Evolutionary conservation across 129 eudicot species (phyloP), one percentile per base, ranked within the genome.

Genomic region (Oenanthe sinensis): DNA sequence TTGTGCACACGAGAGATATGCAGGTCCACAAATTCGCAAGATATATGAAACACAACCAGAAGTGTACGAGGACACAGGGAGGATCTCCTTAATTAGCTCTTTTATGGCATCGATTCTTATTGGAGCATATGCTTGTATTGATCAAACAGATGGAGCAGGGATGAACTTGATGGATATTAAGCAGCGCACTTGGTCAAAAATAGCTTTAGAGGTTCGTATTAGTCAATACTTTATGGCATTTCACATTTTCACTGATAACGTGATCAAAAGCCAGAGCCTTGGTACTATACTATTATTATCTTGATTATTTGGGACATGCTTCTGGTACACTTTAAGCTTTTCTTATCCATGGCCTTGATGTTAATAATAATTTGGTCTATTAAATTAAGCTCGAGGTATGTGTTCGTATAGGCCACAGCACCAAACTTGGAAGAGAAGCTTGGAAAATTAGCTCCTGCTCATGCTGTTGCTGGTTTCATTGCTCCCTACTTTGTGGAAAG

Each of bases 71-170:
- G 60, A 81, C 17, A 93, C 98, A 1, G 97, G 89, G 81, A 85
- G 96, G 79, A 91, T 93, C 54, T 91, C 98, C 19, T 78, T 93
- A 0, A 96, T 93, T 52, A 91, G 97, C 89, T 93, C 97, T 0
- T 89, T 93, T 77, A 83, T 89, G 85, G 97, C 98, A 39, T 91
- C 96, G 58, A 75, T 93, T 74, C 87, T 93, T 48, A 84, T 85
- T 43, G 97, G 98, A 77, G 77, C 72, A 67, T 89, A 91, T 85
- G 97, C 98, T 20, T 85, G 93, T 80, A 93, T 93, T 76, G 98
- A 93, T 91, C 93, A 91, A 50, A 93, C 97, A 14, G 98, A 93
- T 89, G 98, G 97, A 3, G 97, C 98, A 2, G 98, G 98, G 79
- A 93, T 93, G 98, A 93, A 93, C 73, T 84, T 93, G 81, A 89